Base-by-base conservation (phyloP, 805 yeast genomes). In the baker's yeast (Saccharomyces cerevisiae) region DNA sequence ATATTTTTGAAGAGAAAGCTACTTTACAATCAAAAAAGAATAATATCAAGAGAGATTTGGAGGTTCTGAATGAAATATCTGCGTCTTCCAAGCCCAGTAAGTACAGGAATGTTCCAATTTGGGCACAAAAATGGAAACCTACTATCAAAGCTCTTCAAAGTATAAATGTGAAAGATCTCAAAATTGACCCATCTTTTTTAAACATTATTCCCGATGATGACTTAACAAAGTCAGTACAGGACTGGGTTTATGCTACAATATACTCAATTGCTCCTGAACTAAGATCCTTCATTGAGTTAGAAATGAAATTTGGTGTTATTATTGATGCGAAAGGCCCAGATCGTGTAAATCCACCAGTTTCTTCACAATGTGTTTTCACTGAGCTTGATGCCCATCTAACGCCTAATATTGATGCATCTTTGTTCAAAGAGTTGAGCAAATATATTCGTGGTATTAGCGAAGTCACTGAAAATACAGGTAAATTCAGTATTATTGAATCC, bases 231-330 rank as follows among this genome's bases (percentile, higher is more conserved):
- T 81, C 87, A 32, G 82, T 91, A 6, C 86, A 94, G 24, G 89
- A 85, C 61, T 91, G 97, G 97, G 77, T 91, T 8, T 90, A 86
- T 75, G 90, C 95, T 21, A 85, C 87, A 58, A 76, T 89, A 49
- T 77, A 77, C 48, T 87, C 87, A 32, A 78, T 88, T 43, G 79
- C 81, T 43, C 80, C 79, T 46, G 71, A 76, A 57, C 59, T 75
- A 60, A 73, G 78, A 51, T 75, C 83, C 24, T 79, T 74, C 61
- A 75, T 87, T 29, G 95, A 87, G 72, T 70, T 87, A 61, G 95
- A 87, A 70, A 73, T 85, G 64, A 87, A 87, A 65, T 79, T 85
- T 60, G 95, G 95, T 4, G 75, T 81, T 21, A 80, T 87, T 28
- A 80, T 83, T 72, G 85, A 83, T 57, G 84, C 83, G 57, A 76